Conservation (phyloP, 225 moss, liverwort and hornwort genomes). For the Bryum argenteum region DNA sequence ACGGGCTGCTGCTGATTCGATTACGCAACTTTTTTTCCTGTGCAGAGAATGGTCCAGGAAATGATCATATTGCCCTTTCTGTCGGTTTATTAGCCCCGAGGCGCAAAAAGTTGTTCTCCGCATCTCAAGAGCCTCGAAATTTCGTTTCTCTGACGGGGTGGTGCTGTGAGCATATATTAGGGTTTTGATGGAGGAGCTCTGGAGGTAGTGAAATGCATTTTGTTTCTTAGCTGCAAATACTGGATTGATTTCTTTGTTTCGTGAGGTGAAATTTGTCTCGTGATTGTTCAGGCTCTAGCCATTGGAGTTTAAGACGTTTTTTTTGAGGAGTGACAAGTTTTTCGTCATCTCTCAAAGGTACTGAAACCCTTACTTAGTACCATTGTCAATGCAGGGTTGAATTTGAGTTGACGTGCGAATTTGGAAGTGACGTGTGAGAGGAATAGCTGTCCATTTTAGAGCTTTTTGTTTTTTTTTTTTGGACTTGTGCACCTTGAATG, state of each 20-base stretch:
- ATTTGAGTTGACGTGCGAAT: not conserved
- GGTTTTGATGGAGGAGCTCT: slow-evolving; percentile 16
- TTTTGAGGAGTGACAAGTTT: not conserved
- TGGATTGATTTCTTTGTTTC: not conserved
- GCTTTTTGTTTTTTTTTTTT: not conserved
- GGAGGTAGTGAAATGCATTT: not conserved
- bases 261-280: not conserved
- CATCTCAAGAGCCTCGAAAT: not conserved
- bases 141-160: not conserved
- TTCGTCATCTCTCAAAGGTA: slow-evolving; percentile 22
- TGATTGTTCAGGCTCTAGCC: slow-evolving; percentile 26
- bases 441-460: not conserved
- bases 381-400: slow-evolving; percentile 24
- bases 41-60: not conserved
- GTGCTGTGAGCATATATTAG: slow-evolving; percentile 4
- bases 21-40: too few species aligned
- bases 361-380: not conserved
- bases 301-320: slow-evolving; percentile 1
- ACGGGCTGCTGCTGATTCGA: not conserved
- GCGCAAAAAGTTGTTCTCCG: too few species aligned
- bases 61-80: too few species aligned
- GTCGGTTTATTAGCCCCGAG: too few species aligned
- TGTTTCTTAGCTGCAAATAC: slow-evolving; percentile 1
- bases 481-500: not conserved
- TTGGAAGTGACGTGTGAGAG: not conserved